Base-by-base conservation (phyloP, 2,329 filamentous ascomycete genomes). In the Cladosporium sp. region DNA sequence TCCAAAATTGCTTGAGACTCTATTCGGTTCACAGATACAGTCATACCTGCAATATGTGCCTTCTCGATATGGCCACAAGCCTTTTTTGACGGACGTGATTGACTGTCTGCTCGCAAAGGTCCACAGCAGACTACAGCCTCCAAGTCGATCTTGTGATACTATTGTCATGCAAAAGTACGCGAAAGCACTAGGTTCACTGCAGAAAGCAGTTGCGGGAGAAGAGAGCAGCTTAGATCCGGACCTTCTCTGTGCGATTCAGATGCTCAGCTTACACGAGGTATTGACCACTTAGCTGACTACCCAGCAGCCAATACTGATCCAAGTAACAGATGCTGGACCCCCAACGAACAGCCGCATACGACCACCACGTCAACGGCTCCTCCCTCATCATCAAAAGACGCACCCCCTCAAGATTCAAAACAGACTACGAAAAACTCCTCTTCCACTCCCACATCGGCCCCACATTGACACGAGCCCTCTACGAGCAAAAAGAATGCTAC, bases 341-440 rank as follows among this genome's bases (percentile, higher is more conserved):
- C 4, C 55, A 54, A 2, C 56, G 61, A n/a, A 49, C 61, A 22
- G 54, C 43, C 4, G 63, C 64, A 9, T 70, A 65, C 61, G 55
- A 61, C n/a, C 58, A 62, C 4, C 67, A 71, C 53, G 50, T 66
- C 8, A 58, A 61, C 17, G 66, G 67, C 5, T 64, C 66, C 5
- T 60, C 62, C 1, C 57, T 57, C 13, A 51, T 71, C 3, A 61
- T 70, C 8, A 56, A 59, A 42, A 54, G 67, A 41, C 63, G 66
- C 5, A 64, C 60, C 3, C 60, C 66, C 2, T 38, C 53, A 7
- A 56, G 55, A 7, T 70, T 68, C 44, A 56, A 54, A 2, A 64
- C 65, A 1, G 65, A 69, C 6, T 69, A 66, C 47, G 68, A 70
- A 42, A 68, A 66, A 50, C 58, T 67, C 1, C 56, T 70, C 4